Base-by-base conservation (phyloP, 345 rosid genomes). In the Trapa bicornis region DNA sequence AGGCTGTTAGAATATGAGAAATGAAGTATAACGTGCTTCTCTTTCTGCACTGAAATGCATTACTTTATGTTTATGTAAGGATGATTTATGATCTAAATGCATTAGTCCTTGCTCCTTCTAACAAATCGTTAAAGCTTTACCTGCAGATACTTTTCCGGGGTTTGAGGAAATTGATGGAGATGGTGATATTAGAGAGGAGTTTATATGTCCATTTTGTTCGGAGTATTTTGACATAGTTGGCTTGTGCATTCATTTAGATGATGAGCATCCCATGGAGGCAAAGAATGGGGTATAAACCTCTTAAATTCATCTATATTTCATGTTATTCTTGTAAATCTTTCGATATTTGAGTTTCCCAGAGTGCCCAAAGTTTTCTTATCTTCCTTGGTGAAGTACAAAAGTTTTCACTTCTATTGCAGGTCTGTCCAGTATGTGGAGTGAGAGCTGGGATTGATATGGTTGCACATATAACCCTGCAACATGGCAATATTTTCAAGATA, bases 401-500 rank as follows among this genome's bases (percentile, higher is more conserved):
- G 29, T 22, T 22, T 22, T 22, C 29, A 22, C 29, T 29, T 35
- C 47, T 58, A 68, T 65, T 80, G 83, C 86, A 93, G 98, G 90
- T 93, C 48, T 93, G 98, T 73, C 97, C 98, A 6, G 88, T 89
- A 72, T 93, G 98, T 75, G 79, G 89, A 60, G 63, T 83, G 82
- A 93, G 91, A 79, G 98, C 87, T 68, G 96, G 92, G 58, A 80
- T 82, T 38, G 98, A 93, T 77, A 86, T 93, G 98, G 97, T 93
- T 80, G 92, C 96, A 2, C 98, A 93, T 77, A 93, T 93, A 78
- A 93, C 97, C 33, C 76, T 85, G 68, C 94, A 88, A 64, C 98
- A 93, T 73, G 94, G 93, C 69, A 86, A 86, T 69, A 77, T 88
- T 73, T 93, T 88, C 76, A 93, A 89, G 86, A 88, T 93, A 93